These are phyloP conservation scores for Plasmodium cynomolgi DNA, from an alignment of 169 alveolate species.

Conservation along the genomic window DNA sequence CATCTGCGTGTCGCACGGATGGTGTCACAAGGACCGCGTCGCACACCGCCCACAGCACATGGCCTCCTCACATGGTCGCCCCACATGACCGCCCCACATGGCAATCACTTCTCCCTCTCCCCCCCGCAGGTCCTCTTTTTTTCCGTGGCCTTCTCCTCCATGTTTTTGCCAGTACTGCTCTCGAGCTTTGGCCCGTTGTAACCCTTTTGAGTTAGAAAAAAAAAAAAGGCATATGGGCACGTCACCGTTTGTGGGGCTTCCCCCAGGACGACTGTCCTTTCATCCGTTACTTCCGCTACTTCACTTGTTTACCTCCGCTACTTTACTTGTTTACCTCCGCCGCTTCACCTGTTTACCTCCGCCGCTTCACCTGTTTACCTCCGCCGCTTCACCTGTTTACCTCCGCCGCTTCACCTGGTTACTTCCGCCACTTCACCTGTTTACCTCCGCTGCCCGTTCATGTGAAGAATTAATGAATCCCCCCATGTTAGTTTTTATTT, in stretches of 20 bases:
- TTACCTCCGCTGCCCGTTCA: background rate
- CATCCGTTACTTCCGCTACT: background rate
- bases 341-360: background rate
- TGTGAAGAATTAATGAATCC: background rate
- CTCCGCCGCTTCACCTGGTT: background rate
- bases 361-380: too few relatives aligned
- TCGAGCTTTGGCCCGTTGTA: conserved; percentile 54
- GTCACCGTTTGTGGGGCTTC: background rate
- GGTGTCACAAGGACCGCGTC: too few relatives aligned
- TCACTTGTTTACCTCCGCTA: background rate
- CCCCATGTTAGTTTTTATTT: background rate
- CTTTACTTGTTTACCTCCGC: background rate
- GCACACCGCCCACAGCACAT: too few relatives aligned
- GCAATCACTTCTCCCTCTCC: background rate
- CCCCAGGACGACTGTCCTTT: background rate
- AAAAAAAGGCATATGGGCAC: background rate
- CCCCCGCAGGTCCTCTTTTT: conserved; percentile 30
- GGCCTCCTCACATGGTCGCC: background rate
- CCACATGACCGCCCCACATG: background rate
- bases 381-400: too few relatives aligned
- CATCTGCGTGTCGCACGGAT: too few relatives aligned
- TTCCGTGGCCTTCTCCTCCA: conserved; percentile 35
- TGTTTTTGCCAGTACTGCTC: conserved; percentile 58
- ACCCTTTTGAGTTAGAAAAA: background rate
- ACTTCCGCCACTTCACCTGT: background rate